Evolutionary conservation across 345 rosid genomes (phyloP).

Genomic region (Citrus australasica): DNA sequence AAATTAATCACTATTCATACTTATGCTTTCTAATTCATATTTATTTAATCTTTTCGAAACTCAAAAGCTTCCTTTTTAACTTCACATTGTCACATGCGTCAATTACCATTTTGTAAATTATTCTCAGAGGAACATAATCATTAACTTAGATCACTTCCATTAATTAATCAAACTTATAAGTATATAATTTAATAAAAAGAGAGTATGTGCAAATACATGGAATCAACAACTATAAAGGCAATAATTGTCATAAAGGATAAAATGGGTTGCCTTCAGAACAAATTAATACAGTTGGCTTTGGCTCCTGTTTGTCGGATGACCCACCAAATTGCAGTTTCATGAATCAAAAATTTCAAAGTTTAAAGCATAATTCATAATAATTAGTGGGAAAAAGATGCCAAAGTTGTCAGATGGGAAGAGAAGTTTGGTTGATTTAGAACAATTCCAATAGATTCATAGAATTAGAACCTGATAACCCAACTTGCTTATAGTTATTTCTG

Average conservation of each 20-base stretch:
- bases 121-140: slow-evolving; percentile 27
- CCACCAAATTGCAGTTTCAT: neutral
- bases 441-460: neutral
- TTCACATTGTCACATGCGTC: slow-evolving; percentile 23
- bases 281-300: neutral
- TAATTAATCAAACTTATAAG: neutral
- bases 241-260: slow-evolving; percentile 1
- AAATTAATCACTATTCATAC: too few relatives aligned
- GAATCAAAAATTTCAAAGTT: neutral
- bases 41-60: neutral
- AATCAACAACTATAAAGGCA: slow-evolving; percentile 6
- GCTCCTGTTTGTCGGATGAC: slow-evolving; percentile 4
- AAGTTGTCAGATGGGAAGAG: too few relatives aligned
- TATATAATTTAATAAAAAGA: neutral
- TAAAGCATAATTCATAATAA: neutral
- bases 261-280: neutral
- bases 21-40: neutral
- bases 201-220: slow-evolving; percentile 13
- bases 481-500: neutral
- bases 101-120: slow-evolving; percentile 11
- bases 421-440: neutral
- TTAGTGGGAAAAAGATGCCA: neutral
- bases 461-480: neutral
- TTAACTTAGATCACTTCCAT: slow-evolving; percentile 26
- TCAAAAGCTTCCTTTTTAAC: neutral